Evolutionary conservation across 2,329 filamentous ascomycete species (phyloP), one percentile per base, ranked within the genome.

Genomic region (Ilyonectria robusta): DNA sequence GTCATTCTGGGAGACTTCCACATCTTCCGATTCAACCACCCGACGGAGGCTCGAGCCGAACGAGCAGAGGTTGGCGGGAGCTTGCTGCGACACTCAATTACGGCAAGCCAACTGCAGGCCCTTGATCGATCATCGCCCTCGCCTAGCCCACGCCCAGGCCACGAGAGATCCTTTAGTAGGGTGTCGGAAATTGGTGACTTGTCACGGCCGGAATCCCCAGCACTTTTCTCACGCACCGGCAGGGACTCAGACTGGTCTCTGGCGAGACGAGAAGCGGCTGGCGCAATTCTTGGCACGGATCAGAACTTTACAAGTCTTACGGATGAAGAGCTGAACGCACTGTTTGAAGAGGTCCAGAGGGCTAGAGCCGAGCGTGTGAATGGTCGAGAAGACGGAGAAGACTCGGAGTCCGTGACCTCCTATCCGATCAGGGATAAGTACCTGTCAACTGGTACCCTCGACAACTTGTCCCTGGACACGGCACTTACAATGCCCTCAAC

Each of bases 11-110:
- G 96, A 46, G 96, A 99, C 80, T 99, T 99, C 75, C 96, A 99
- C 80, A 99, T 99, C 68, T 98, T 99, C 83, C 88, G 96, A 63
- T 99, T 99, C 85, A 99, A 98, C 76, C 95, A 99, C 78, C 96
- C 96, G 0, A 92, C 97, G 85, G 96, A 99, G 82, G 96, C 96
- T 33, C 91, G 94, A 65, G 95, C 95, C 3, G 96, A 99, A 82
- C 87, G 96, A 61, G 95, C 94, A 13, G 94, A 97, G 76, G 93
- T 79, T 10, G 78, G 93, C 69, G 90, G 94, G 77, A 97, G 94
- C 77, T 84, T 97, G 21, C 85, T 99, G 64, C 92, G 95, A 51
- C 95, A 98, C 77, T 97, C 95, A 1, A 83, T 92, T 40, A 90
- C 89, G 6, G 88, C 87, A 35, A 91, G 81, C 72, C 88, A 91